These are phyloP conservation scores for Coix lacrymajobi DNA, from an alignment of 176 grass and related monocot genomes.

Conservation along the genomic window DNA sequence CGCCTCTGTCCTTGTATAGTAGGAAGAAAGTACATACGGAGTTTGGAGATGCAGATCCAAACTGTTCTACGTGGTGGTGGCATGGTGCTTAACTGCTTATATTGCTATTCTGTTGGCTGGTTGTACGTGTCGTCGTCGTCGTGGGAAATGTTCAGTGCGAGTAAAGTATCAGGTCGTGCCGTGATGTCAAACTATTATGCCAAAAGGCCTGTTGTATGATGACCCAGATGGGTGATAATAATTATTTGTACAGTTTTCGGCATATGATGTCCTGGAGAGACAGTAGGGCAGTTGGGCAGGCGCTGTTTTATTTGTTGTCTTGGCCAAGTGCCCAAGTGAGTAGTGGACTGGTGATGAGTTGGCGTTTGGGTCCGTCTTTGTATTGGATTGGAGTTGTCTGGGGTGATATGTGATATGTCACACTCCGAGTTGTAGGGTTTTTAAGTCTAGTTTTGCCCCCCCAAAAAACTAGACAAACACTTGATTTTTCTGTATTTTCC, in stretches of 20 bases:
- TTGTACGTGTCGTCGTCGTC: neutral
- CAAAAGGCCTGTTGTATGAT: neutral
- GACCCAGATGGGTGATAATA: neutral
- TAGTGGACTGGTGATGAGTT: neutral
- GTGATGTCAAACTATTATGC: neutral
- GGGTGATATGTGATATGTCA: no score
- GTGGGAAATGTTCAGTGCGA: neutral
- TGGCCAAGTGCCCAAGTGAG: neutral
- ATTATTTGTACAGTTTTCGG: neutral
- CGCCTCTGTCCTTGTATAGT: neutral
- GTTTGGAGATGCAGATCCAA: neutral
- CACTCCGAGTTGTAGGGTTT: neutral
- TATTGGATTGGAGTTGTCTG: neutral
- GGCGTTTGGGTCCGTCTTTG: neutral
- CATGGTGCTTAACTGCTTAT: no score
- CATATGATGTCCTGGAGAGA: neutral
- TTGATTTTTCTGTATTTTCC: no score
- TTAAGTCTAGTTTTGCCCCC: no score
- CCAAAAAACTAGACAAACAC: no score
- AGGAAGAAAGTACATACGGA: neutral
- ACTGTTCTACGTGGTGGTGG: neutral
- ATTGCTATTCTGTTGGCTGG: neutral
- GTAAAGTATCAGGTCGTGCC: neutral
- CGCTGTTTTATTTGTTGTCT: neutral
- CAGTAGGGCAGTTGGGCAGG: neutral